These are phyloP conservation scores for Scytalidium lignicola DNA, from an alignment of 2,329 filamentous ascomycete species.

Conservation along the genomic window DNA sequence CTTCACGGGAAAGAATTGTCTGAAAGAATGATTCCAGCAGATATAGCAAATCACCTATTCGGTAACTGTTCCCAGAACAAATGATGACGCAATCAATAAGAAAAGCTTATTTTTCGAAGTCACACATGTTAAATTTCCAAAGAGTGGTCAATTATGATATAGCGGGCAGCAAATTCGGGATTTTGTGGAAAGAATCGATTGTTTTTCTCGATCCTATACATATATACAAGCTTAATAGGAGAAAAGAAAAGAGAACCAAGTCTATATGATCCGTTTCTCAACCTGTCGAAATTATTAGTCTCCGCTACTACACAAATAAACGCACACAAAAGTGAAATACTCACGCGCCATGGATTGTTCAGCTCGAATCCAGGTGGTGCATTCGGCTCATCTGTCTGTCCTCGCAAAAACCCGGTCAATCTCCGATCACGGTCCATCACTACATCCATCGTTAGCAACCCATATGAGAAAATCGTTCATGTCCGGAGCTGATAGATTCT, in stretches of 20 bases:
- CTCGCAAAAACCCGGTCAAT: conserved; percentile 33
- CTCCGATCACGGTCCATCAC: conserved; percentile 38
- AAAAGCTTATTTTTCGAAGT: too few species aligned
- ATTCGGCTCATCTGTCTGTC: conserved; percentile 31
- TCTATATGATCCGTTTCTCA: conserved; percentile 26
- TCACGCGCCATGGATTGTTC: conserved; percentile 37
- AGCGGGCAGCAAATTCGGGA: background rate
- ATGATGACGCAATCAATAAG: too few species aligned
- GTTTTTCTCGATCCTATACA: background rate
- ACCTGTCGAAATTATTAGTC: conserved; percentile 15
- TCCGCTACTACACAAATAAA: background rate
- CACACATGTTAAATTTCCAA: too few species aligned
- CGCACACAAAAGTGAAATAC: conserved; percentile 8
- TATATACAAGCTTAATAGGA: background rate
- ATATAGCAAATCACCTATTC: too few species aligned
- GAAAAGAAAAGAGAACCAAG: background rate
- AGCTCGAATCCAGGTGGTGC: conserved; percentile 35
- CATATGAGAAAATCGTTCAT: too few species aligned
- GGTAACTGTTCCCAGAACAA: too few species aligned
- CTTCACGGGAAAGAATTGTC: too few species aligned
- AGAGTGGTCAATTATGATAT: too few species aligned
- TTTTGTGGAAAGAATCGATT: background rate
- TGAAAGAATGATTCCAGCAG: too few species aligned
- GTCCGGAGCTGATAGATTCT: background rate
- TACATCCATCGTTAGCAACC: conserved; percentile 17